phyloP scores from a whole-genome alignment of 176 grass and related monocot species.

The Lolium perenne region DNA sequence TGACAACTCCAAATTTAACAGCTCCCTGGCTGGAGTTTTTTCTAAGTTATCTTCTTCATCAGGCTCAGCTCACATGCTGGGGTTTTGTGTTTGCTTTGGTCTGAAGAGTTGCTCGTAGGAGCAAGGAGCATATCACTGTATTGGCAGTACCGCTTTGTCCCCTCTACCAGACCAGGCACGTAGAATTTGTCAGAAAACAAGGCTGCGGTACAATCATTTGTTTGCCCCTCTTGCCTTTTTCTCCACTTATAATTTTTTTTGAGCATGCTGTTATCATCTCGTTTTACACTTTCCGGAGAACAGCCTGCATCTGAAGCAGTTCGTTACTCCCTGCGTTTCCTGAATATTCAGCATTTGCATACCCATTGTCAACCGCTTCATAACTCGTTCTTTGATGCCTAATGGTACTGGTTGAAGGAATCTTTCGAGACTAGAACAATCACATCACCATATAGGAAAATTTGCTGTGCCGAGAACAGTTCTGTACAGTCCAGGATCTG shows the following conservation, averaged over 20 bases:
- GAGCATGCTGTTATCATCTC: slow-evolving; percentile 41
- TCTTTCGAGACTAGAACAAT: not conserved
- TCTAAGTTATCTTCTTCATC: slow-evolving; percentile 34
- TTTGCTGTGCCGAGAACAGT: not conserved
- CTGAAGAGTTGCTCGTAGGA: slow-evolving; percentile 44
- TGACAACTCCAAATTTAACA: slow-evolving; percentile 51
- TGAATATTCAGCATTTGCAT: not conserved
- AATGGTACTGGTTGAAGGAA: too few relatives aligned
- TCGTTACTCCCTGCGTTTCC: not conserved
- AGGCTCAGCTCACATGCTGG: slow-evolving; percentile 20
- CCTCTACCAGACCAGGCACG: not conserved
- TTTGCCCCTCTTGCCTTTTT: slow-evolving; percentile 20
- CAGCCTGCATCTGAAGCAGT: not conserved
- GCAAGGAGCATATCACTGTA: slow-evolving; percentile 38
- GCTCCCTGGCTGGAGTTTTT: slow-evolving; percentile 29
- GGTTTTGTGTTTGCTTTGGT: slow-evolving; percentile 41
- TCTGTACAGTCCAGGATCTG: not conserved
- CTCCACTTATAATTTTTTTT: not conserved
- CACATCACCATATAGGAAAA: not conserved
- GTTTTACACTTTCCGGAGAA: not conserved
- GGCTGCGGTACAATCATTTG: slow-evolving; percentile 38
- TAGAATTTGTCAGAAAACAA: slow-evolving; percentile 50
- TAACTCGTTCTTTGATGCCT: not conserved
- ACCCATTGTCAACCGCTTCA: not conserved
- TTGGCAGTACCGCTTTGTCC: slow-evolving; percentile 30